Evolutionary conservation across 2,329 filamentous ascomycete species (phyloP).

Genomic region (Sporothrix mexicana): DNA sequence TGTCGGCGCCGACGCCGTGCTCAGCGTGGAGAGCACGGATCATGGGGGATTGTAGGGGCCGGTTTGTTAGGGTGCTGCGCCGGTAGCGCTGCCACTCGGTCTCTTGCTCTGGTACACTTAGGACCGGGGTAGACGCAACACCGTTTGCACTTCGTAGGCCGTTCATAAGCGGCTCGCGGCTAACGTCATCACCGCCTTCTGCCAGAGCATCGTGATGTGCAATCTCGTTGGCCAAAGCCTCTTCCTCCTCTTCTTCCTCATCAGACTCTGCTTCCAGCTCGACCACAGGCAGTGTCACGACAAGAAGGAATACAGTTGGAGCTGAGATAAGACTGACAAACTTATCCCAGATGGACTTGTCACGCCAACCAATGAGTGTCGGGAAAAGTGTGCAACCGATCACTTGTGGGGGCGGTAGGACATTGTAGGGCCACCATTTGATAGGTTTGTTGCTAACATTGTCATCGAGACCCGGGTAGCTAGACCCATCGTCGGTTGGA

Average conservation of each 20-base stretch:
- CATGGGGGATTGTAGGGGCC: conserved; percentile 8
- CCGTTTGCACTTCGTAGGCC: not conserved
- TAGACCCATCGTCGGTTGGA: conserved; percentile 42
- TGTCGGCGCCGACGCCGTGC: not conserved
- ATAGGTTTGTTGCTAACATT: conserved; percentile 53
- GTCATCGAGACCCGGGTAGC: conserved; percentile 53
- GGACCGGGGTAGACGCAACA: not conserved
- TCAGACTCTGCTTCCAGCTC: conserved; percentile 67
- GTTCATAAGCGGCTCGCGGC: conserved; percentile 12
- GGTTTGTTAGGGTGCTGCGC: conserved; percentile 48
- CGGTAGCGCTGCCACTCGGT: conserved; percentile 66
- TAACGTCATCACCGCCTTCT: not conserved
- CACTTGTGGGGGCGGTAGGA: conserved; percentile 74
- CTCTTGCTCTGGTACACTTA: conserved; percentile 49
- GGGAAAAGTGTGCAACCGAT: conserved; percentile 81
- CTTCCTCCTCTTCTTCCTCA: conserved; percentile 48
- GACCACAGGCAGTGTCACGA: conserved; percentile 88
- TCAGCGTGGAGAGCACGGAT: not conserved
- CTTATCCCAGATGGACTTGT: conserved; percentile 85
- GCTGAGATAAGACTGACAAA: conserved; percentile 80
- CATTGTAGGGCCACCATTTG: conserved; percentile 80
- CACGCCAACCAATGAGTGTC: conserved; percentile 79
- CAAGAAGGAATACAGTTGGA: conserved; percentile 88
- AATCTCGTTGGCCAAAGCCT: conserved; percentile 27
- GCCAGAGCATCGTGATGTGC: not conserved